A percentile compares a stretch with the other conserved stretches of the same genome.
Evolutionary conservation across 208 protist genomes (phyloP).

Genomic region (Zelonia costaricensis): DNA sequence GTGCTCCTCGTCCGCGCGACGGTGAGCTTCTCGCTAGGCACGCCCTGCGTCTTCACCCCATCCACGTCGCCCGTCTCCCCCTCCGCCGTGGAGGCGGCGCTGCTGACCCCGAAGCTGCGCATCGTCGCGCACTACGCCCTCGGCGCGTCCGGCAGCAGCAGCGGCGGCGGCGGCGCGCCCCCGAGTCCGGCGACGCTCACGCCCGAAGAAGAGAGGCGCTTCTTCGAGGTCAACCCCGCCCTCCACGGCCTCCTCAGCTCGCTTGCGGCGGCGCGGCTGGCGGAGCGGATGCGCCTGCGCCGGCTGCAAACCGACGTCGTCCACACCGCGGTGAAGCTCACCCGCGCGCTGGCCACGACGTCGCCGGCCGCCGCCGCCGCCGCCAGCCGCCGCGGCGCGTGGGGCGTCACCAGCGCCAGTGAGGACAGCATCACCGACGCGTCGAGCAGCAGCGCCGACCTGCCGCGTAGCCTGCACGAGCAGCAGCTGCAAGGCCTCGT

Average conservation of each 20-base stretch:
- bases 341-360: neutral
- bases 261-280: constrained; percentile 30
- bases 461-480: neutral
- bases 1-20: constrained; percentile 27
- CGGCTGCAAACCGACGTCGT: constrained; percentile 10
- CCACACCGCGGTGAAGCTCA: constrained; percentile 18
- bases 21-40: no score
- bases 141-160: neutral
- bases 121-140: constrained; percentile 22
- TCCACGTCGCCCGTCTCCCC: constrained; percentile 2
- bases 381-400: no score
- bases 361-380: neutral
- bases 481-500: constrained; percentile 17
- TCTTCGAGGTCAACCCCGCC: constrained; percentile 13
- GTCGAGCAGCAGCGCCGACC: neutral
- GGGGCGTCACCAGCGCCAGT: constrained; percentile 5
- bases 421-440: constrained; percentile 1
- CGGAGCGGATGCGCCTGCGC: constrained; percentile 20
- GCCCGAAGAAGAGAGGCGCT: constrained; percentile 27
- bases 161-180: neutral
- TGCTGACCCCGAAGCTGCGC: constrained; percentile 8
- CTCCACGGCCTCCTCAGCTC: constrained; percentile 31
- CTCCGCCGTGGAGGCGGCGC: neutral
- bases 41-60: no score
- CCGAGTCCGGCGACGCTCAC: constrained; percentile 10